Evolutionary conservation across 306 rosid species (phyloP), one percentile per base, ranked within the genome.

Genomic region (Prunus salicina): DNA sequence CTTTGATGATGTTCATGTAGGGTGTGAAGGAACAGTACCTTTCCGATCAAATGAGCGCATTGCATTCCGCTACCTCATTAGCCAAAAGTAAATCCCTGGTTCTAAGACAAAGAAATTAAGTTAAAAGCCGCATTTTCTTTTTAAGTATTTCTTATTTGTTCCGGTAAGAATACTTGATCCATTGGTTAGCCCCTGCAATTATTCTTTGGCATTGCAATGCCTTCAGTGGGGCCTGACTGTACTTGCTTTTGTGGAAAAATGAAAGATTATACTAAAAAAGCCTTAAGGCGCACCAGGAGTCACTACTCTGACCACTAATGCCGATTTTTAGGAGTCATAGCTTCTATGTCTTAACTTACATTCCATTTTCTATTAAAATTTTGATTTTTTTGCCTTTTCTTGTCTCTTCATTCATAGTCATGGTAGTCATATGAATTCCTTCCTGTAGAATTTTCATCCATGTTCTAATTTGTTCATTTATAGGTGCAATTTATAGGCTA

Each of bases 11-110:
- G 78, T 92, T 62, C 90, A 76, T 74, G 88, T 95, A 75, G 99
- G 99, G 67, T 79, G 92, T 76, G 99, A 95, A 86, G 99, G 99
- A 79, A 95, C 99, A 49, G 91, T 95, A 66, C 99, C 97, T 49
- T 95, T 90, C 86, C 85, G 99, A 52, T 78, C 97, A 50, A 89
- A 89, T 71, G 99, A 92, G 83, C 93, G 97, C 78, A 95, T 95
- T 76, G 99, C 97, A 67, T 95, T 95, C 78, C 91, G 93, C 80
- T 95, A 80, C 86, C 97, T 95, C 68, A 92, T 90, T 69, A 92
- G 99, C 80, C 97, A 95, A 88, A 95, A 95, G 99, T 95, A 90
- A 79, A 71, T 71, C 45, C 43, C 70, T 81, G 60, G 55, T 82
- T 83, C 81, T 61, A 67, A 14, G 55, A 61, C 27, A 34, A 38